Evolutionary conservation across 164 flowering plant genomes (phyloP), one percentile per base, ranked within the genome.

Genomic region (Dillenia turbinata): DNA sequence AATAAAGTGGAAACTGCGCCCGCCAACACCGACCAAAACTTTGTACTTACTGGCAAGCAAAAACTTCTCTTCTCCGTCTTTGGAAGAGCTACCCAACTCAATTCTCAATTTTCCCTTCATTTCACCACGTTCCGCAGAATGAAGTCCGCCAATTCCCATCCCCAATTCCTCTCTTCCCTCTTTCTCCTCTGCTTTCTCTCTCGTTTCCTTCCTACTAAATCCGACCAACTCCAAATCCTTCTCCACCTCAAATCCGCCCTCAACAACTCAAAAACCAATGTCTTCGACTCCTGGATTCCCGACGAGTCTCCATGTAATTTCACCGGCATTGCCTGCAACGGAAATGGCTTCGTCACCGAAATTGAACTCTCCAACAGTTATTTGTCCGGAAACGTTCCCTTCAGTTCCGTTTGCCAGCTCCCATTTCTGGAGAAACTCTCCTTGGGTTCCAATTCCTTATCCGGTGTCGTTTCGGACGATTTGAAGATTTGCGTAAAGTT

Each of bases 341-440:
- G 65, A 4, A 33, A 16, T 8, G 69, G 66, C 0, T 52, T 44
- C 0, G 85, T 87, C 2, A 66, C n/a, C 0, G 81, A 74, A 67
- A 81, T 87, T 60, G 80, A 84, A 0, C 85, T 87, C 19, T 76
- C 88, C 0, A n/a, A 48, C 0, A 64, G 59, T 51, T 19, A 57
- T 1, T 49, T 84, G 2, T 12, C 69, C 0, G 90, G 88, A 44
- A 43, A 48, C 17, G 52, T 83, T 44, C 83, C 85, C 16, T 52
- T 85, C 0, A 75, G 59, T 15, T 66, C 78, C 0, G 66, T 85
- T 1, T 87, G 90, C 69, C 52, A 70, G 67, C 80, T 85, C 9
- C 66, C 49, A 15, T 69, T 69, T 0, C 52, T 87, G 67, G 71
- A 76, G 46, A 83, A 76, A 69, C 83, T 87, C 56, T 61, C 87